These are phyloP conservation scores for Malassezia obtusa DNA, from an alignment of 1,284 basidiomycete genomes.

Conservation along the genomic window DNA sequence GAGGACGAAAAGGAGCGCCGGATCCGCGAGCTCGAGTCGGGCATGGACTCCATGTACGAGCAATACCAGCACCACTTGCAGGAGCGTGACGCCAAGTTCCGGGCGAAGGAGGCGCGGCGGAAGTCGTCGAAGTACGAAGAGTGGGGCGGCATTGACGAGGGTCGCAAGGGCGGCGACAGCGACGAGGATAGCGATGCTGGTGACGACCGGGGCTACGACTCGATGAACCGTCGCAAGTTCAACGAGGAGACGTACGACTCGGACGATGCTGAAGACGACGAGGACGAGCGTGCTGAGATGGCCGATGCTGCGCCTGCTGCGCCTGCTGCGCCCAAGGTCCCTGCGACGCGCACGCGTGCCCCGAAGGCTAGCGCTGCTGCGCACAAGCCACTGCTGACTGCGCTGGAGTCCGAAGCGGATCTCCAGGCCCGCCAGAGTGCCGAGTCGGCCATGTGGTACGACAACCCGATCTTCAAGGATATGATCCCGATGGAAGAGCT, in stretches of 20 bases:
- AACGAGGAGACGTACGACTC: constrained; percentile 54
- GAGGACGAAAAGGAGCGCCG: constrained; percentile 53
- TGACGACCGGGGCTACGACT: constrained; percentile 61
- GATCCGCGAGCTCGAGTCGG: constrained; percentile 58
- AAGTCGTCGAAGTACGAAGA: constrained; percentile 56
- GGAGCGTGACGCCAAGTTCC: constrained; percentile 81
- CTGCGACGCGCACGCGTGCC: background rate
- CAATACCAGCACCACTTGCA: constrained; percentile 70
- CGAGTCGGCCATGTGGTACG: constrained; percentile 75
- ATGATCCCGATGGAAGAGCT: constrained; percentile 53
- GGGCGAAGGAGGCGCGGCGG: constrained; percentile 69
- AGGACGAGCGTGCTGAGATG: constrained; percentile 42
- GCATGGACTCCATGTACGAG: constrained; percentile 80
- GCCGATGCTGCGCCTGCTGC: constrained; percentile 42
- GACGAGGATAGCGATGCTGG: constrained; percentile 46
- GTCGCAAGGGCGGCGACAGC: constrained; percentile 35
- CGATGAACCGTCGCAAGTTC: constrained; percentile 59
- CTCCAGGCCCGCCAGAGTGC: constrained; percentile 45
- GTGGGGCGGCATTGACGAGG: constrained; percentile 38
- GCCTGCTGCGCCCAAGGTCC: constrained; percentile 26
- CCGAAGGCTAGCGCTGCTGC: background rate
- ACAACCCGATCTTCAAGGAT: constrained; percentile 82
- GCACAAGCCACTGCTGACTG: constrained; percentile 18
- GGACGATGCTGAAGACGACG: constrained; percentile 50
- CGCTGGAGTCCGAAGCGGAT: constrained; percentile 7